These are phyloP conservation scores for Lagenidium giganteum DNA, from an alignment of 352 stramenopile genomes.

Conservation along the genomic window DNA sequence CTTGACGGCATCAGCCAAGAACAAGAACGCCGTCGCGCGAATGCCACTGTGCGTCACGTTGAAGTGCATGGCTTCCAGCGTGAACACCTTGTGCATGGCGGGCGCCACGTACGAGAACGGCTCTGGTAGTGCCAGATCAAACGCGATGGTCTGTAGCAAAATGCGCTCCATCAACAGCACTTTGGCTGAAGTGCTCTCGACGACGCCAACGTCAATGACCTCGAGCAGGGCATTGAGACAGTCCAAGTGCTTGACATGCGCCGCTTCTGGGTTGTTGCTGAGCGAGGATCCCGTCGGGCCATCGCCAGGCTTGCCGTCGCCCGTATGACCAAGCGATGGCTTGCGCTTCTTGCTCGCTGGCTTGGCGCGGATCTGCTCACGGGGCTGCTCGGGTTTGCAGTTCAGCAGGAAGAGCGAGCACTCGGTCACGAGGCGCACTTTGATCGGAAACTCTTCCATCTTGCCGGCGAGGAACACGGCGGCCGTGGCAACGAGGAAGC, in stretches of 20 bases:
- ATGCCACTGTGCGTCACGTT: slow-evolving; percentile 37
- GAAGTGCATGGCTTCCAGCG: slow-evolving; percentile 50
- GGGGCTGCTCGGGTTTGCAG: slow-evolving; percentile 7
- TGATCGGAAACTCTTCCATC: slow-evolving; percentile 73
- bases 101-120: slow-evolving; percentile 57
- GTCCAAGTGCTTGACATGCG: slow-evolving; percentile 59
- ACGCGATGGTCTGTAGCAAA: slow-evolving; percentile 67
- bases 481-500: slow-evolving; percentile 69
- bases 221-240: slow-evolving; percentile 58
- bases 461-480: slow-evolving; percentile 76
- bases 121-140: slow-evolving; percentile 63
- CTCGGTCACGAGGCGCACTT: slow-evolving; percentile 74
- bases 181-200: slow-evolving; percentile 53
- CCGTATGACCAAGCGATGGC: too few relatives aligned
- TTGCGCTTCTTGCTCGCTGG: slow-evolving; percentile 8
- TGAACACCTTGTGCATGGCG: slow-evolving; percentile 49
- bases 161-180: slow-evolving; percentile 71
- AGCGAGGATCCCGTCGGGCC: too few relatives aligned
- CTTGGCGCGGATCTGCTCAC: too few relatives aligned
- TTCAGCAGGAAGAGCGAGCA: slow-evolving; percentile 57
- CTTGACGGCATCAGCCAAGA: slow-evolving; percentile 60
- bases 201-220: slow-evolving; percentile 53
- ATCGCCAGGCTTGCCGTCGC: too few relatives aligned
- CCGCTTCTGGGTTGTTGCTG: slow-evolving; percentile 45
- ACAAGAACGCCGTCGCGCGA: slow-evolving; percentile 41